phyloP scores from a whole-genome alignment of 2,329 filamentous ascomycete species.

The Teratosphaeria destructans region DNA sequence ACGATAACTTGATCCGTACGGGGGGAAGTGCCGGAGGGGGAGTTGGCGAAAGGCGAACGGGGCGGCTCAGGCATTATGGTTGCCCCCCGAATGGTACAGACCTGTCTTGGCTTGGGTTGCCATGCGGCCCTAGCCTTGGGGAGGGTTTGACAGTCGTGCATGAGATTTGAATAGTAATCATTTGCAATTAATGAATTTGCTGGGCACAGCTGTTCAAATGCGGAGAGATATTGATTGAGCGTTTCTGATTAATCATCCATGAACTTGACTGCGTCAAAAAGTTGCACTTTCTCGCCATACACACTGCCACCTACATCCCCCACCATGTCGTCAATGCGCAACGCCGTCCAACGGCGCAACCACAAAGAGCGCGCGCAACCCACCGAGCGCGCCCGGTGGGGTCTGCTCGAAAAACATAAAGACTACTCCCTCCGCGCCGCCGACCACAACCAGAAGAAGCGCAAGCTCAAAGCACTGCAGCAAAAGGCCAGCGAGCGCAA shows the following conservation, averaged over 20 bases:
- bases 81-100: background rate
- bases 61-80: background rate
- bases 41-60: background rate
- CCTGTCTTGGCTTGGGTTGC: background rate
- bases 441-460: constrained; percentile 54
- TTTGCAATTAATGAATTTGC: too few relatives aligned
- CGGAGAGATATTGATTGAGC: background rate
- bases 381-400: constrained; percentile 70
- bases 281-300: background rate
- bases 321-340: constrained; percentile 48
- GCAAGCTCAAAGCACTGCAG: constrained; percentile 47
- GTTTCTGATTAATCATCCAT: background rate
- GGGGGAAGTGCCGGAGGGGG: background rate
- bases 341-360: constrained; percentile 64
- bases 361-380: constrained; percentile 88
- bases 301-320: background rate
- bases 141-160: background rate
- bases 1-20: background rate
- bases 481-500: constrained; percentile 52
- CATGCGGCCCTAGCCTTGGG: too few relatives aligned
- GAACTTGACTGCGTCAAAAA: background rate
- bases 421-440: constrained; percentile 56
- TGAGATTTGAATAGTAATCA: background rate
- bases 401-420: constrained; percentile 93
- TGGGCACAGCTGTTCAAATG: background rate